Evolutionary conservation across 805 yeast genomes (phyloP).

Genomic region (Cyberlindnera subsufficiens): DNA sequence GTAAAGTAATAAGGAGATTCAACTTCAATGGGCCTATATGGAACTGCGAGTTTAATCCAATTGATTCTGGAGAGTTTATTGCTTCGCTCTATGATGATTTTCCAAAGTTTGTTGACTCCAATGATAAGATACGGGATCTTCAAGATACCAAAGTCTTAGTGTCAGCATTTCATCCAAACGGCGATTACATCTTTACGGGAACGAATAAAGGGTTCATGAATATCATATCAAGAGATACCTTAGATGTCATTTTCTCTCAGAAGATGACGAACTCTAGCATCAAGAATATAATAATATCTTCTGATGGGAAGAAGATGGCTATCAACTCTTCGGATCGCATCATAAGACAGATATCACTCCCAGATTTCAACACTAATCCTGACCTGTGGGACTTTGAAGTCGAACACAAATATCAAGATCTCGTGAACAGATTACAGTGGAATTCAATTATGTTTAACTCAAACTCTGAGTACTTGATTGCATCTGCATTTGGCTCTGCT

Average conservation of each 20-base stretch:
- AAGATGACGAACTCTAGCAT: constrained; percentile 67
- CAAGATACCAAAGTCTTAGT: constrained; percentile 18
- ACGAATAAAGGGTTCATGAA: constrained; percentile 77
- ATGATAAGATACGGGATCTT: constrained; percentile 17
- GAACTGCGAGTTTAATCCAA: constrained; percentile 57
- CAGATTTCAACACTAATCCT: constrained; percentile 24
- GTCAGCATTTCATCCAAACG: constrained; percentile 45
- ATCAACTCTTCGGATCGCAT: constrained; percentile 75
- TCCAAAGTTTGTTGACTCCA: constrained; percentile 45
- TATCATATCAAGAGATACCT: constrained; percentile 28
- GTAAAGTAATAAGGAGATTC: constrained; percentile 36
- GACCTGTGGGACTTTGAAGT: constrained; percentile 48
- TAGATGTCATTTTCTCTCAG: constrained; percentile 37
- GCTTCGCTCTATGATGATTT: constrained; percentile 63
- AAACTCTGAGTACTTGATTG: constrained; percentile 77
- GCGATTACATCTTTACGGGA: constrained; percentile 59
- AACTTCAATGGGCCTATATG: constrained; percentile 69
- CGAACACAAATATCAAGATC: constrained; percentile 84
- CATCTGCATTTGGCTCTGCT: constrained; percentile 81
- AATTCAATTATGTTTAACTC: constrained; percentile 71
- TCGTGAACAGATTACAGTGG: constrained; percentile 86
- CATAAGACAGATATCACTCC: constrained; percentile 54
- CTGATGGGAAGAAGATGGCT: constrained; percentile 56
- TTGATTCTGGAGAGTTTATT: constrained; percentile 39
- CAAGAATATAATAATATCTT: constrained; percentile 57